Evolutionary conservation across 345 rosid species (phyloP).

Genomic region (Citrus maxima): DNA sequence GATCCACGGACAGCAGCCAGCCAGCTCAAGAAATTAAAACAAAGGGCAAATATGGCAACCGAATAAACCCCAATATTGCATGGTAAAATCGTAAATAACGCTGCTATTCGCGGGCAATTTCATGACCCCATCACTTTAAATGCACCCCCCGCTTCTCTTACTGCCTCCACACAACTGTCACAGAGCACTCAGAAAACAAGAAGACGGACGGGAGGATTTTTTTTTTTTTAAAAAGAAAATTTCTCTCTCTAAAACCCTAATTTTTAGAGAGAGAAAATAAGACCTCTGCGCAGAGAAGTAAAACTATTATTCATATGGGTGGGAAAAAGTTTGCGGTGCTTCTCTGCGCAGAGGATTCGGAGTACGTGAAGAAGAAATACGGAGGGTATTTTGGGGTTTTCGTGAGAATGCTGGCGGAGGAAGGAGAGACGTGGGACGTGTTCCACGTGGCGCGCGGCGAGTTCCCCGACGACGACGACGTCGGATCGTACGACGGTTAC

Average conservation of each 20-base stretch:
- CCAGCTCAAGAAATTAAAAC: background rate
- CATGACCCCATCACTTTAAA: background rate
- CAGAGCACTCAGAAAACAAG: background rate
- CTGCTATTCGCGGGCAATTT: background rate
- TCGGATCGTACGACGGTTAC: conserved; percentile 49
- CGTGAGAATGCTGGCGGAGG: conserved; percentile 47
- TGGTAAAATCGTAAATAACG: background rate
- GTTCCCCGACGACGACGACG: conserved; percentile 48
- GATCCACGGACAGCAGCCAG: background rate
- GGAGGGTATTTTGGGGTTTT: conserved; percentile 61
- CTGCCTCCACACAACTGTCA: background rate
- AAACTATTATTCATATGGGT: conserved; percentile 1
- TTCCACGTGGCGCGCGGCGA: conserved; percentile 42
- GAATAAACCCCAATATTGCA: fast-evolving
- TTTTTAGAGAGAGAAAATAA: conserved; percentile 3
- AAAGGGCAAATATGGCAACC: conserved; percentile 2
- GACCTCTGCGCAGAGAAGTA: background rate
- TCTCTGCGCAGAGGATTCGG: conserved; percentile 69
- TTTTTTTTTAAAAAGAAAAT: too few relatives aligned
- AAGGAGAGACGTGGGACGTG: conserved; percentile 62
- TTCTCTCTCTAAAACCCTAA: background rate
- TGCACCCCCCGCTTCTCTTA: background rate
- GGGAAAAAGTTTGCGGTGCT: conserved; percentile 53
- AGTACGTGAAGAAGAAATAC: conserved; percentile 46
- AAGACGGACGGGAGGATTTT: too few relatives aligned